Evolutionary conservation across 352 stramenopile species (phyloP).

Genomic region (Globisporangium cystogenes): DNA sequence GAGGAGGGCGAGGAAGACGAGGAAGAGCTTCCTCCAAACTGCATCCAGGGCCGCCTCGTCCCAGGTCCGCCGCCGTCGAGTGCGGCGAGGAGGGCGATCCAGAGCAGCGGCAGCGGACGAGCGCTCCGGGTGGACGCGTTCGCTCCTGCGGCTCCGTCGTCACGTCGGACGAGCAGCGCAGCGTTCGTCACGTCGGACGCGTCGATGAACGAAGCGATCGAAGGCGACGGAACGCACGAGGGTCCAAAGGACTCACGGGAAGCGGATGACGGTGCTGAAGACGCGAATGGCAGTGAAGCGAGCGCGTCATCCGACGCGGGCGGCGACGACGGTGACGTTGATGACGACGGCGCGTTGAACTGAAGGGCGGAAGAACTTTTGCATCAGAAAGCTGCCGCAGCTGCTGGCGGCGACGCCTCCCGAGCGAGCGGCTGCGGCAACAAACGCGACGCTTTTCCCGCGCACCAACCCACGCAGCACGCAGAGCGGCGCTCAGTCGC

Average conservation of each 20-base stretch:
- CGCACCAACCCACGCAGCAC: background rate
- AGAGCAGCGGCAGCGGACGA: background rate
- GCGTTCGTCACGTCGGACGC: too few relatives aligned
- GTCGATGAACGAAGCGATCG: background rate
- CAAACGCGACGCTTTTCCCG: background rate
- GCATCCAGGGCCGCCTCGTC: conserved; percentile 28
- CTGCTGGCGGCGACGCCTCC: background rate
- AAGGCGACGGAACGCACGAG: background rate
- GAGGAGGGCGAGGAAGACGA: conserved; percentile 10
- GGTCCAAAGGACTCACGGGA: background rate
- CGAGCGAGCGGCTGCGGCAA: background rate
- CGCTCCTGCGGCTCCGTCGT: background rate
- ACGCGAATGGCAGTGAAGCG: background rate
- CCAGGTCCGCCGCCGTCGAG: conserved; percentile 19
- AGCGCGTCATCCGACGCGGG: background rate
- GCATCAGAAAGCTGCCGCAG: background rate
- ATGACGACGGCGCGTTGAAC: background rate
- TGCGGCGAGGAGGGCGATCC: background rate
- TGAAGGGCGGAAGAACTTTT: background rate
- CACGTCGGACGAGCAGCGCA: background rate
- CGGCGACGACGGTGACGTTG: too few relatives aligned
- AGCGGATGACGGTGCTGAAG: background rate
- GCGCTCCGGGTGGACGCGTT: conserved; percentile 20
- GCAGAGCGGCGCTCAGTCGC: background rate
- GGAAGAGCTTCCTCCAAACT: conserved; percentile 18